Conservation (phyloP, 2,329 filamentous ascomycete genomes). For the Pseudocercospora vitis region DNA sequence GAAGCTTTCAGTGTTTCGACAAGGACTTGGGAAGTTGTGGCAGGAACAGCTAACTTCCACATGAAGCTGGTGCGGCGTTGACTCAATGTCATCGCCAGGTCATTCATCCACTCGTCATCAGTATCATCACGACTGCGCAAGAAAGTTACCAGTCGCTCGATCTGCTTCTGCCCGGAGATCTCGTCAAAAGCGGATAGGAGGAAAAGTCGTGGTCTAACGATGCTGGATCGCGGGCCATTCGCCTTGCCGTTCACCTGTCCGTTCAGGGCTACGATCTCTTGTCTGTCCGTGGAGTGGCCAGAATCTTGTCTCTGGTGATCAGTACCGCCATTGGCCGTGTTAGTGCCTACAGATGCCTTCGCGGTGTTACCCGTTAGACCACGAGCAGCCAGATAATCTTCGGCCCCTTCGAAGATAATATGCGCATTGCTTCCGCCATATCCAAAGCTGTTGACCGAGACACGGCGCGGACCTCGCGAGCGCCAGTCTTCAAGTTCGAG, state of each 20-base stretch:
- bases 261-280: too few relatives aligned
- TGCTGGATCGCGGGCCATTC: too few relatives aligned
- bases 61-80: slow-evolving; percentile 5
- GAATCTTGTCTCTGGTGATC: background rate
- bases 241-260: too few relatives aligned
- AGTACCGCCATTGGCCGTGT: background rate
- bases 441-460: slow-evolving; percentile 30
- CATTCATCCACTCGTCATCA: background rate
- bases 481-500: slow-evolving; percentile 36
- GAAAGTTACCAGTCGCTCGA: background rate
- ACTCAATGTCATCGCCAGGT: slow-evolving; percentile 13
- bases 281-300: background rate
- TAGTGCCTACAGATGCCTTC: too few relatives aligned
- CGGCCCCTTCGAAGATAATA: slow-evolving; percentile 31
- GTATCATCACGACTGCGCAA: background rate
- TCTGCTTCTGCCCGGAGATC: background rate
- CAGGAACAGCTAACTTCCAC: slow-evolving; percentile 11
- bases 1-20: slow-evolving; percentile 27
- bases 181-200: background rate
- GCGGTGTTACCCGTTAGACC: slow-evolving; percentile 15
- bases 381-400: slow-evolving; percentile 9
- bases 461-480: slow-evolving; percentile 19
- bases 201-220: background rate
- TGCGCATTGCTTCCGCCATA: slow-evolving; percentile 35
- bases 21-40: slow-evolving; percentile 26